Evolutionary conservation across 2,329 filamentous ascomycete genomes (phyloP).

Genomic region (Ophiocordyceps camponoti-leonardi): DNA sequence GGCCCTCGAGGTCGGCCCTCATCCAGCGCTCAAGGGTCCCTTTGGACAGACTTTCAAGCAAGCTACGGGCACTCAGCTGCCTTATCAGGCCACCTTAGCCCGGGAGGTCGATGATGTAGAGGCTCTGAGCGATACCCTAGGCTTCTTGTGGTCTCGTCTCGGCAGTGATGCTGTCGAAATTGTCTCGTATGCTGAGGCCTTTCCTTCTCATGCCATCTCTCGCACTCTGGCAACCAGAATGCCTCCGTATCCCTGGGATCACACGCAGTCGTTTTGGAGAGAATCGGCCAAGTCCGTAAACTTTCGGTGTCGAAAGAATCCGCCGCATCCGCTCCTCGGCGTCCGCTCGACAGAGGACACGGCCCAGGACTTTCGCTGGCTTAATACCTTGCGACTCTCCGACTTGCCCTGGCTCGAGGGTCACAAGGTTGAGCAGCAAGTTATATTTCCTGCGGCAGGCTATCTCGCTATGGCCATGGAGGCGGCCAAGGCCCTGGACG

Average conservation of each 20-base stretch:
- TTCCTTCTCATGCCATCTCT: not conserved
- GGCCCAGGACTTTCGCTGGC: slow-evolving; percentile 5
- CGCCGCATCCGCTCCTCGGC: slow-evolving; percentile 11
- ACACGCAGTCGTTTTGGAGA: slow-evolving; percentile 13
- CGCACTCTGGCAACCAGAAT: slow-evolving; percentile 4
- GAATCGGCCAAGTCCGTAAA: slow-evolving; percentile 4
- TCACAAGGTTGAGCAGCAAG: slow-evolving; percentile 7
- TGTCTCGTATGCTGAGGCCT: not conserved
- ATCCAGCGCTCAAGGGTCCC: slow-evolving; percentile 23
- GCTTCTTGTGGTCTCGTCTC: slow-evolving; percentile 1
- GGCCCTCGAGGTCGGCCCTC: slow-evolving; percentile 17
- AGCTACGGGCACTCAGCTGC: slow-evolving; percentile 1
- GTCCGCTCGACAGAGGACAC: not conserved
- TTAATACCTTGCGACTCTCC: slow-evolving; percentile 6
- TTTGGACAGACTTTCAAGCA: slow-evolving; percentile 14
- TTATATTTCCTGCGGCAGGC: slow-evolving; percentile 19
- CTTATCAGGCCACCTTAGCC: slow-evolving; percentile 8
- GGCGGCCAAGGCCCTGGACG: slow-evolving; percentile 1
- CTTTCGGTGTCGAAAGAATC: slow-evolving; percentile 2
- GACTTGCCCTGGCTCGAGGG: slow-evolving; percentile 15
- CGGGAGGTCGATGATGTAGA: slow-evolving; percentile 7
- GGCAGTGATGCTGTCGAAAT: slow-evolving; percentile 1
- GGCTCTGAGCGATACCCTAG: slow-evolving; percentile 1
- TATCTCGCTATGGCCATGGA: slow-evolving; percentile 16
- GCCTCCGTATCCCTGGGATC: slow-evolving; percentile 24